phyloP scores from a whole-genome alignment of 1,284 basidiomycete species.

The Wallemia hederae region DNA sequence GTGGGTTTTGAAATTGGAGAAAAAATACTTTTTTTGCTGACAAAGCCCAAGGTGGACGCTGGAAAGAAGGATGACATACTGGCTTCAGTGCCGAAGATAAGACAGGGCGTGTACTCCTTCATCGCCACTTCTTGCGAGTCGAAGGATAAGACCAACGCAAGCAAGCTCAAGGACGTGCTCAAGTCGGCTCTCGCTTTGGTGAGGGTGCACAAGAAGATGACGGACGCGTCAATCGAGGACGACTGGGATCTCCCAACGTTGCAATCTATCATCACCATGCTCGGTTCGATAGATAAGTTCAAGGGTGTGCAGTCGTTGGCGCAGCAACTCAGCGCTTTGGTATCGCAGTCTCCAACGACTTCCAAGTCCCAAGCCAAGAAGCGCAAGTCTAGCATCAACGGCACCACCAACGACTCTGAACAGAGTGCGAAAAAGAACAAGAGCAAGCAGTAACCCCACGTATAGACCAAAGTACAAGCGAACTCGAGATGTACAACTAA shows the following conservation, averaged over 20 bases:
- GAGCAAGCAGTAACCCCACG: background rate
- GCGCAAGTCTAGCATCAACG: background rate
- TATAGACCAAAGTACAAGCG: too few species aligned
- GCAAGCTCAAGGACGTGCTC: conserved; percentile 47
- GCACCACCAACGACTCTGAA: background rate
- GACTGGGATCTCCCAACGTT: conserved; percentile 15
- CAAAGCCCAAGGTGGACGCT: background rate
- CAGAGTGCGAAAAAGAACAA: background rate
- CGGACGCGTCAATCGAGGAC: conserved; percentile 11
- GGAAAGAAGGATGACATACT: conserved; percentile 17
- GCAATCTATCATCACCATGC: conserved; percentile 2
- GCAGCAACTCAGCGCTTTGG: background rate
- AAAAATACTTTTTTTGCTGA: background rate
- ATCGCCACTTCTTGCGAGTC: conserved; percentile 25
- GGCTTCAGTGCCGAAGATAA: conserved; percentile 26
- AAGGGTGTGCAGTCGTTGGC: background rate
- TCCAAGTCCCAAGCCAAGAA: background rate
- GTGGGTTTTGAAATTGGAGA: conserved; percentile 19
- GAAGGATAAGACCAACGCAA: conserved; percentile 24
- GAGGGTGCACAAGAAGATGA: conserved; percentile 29
- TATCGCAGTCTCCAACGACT: background rate
- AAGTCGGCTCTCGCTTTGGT: conserved; percentile 38
- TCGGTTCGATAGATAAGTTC: background rate
- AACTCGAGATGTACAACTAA: background rate
- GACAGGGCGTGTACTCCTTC: conserved; percentile 24